Conservation (phyloP, 768 basidiomycete species). For the Leccinum disarticulatum region DNA sequence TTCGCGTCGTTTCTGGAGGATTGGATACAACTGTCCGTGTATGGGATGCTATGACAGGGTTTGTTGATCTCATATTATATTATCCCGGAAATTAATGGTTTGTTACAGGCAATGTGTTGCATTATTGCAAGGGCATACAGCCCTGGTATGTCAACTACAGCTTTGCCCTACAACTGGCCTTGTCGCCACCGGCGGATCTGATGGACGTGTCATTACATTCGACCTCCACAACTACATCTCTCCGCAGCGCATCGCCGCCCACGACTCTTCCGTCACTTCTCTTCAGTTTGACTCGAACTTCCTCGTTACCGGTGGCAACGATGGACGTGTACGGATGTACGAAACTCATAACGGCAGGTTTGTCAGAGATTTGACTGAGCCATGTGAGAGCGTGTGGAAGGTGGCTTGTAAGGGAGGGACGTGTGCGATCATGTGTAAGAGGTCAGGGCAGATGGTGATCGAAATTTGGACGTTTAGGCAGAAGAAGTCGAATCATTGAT, state of each 20-base stretch:
- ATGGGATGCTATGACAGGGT: slow-evolving; percentile 90
- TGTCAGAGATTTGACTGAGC: slow-evolving; percentile 76
- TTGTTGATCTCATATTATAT: slow-evolving; percentile 26
- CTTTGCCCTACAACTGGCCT: slow-evolving; percentile 54
- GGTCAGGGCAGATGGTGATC: slow-evolving; percentile 78
- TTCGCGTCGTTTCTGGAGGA: slow-evolving; percentile 80
- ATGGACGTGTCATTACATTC: slow-evolving; percentile 82
- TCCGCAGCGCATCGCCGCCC: slow-evolving; percentile 75
- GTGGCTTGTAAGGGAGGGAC: slow-evolving; percentile 71
- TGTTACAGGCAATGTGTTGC: slow-evolving; percentile 69
- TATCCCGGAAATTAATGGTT: background rate
- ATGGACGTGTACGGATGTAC: slow-evolving; percentile 77
- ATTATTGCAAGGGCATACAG: slow-evolving; percentile 86
- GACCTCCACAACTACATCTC: slow-evolving; percentile 46
- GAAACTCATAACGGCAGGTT: slow-evolving; percentile 60
- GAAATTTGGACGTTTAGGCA: slow-evolving; percentile 82
- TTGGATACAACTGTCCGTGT: slow-evolving; percentile 91
- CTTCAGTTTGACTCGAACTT: slow-evolving; percentile 84
- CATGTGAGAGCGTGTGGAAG: slow-evolving; percentile 86
- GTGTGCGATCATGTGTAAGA: slow-evolving; percentile 79
- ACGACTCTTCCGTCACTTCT: slow-evolving; percentile 83
- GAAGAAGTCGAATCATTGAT: slow-evolving; percentile 19
- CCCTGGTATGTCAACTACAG: slow-evolving; percentile 89
- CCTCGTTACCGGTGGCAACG: slow-evolving; percentile 83
- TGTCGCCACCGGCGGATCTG: slow-evolving; percentile 84